Percentiles rank a stretch among this genome's conserved stretches.
phyloP scores from a whole-genome alignment of 345 rosid species.

The Camelina hispida region DNA sequence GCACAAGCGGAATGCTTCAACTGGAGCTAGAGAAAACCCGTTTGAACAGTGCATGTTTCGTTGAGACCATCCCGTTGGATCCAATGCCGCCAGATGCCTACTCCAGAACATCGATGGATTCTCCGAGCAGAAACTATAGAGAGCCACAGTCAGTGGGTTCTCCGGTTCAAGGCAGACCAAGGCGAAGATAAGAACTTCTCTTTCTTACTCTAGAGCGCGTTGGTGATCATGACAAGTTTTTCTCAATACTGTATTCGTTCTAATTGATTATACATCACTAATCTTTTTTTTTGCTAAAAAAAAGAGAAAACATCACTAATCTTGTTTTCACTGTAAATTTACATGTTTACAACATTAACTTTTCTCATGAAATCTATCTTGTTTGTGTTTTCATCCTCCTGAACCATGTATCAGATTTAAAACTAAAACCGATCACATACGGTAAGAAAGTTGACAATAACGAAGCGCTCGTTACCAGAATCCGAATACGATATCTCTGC shows the following conservation, averaged over 20 bases:
- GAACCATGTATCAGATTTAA: background rate
- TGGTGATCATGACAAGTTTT: background rate
- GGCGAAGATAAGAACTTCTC: slow-evolving; percentile 15
- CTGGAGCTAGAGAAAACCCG: slow-evolving; percentile 12
- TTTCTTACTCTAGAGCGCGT: background rate
- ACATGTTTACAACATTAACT: slow-evolving; percentile 1
- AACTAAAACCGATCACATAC: background rate
- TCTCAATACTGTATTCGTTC: background rate
- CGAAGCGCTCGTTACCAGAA: background rate
- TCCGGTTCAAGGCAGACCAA: background rate
- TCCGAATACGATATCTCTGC: background rate
- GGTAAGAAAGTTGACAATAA: background rate
- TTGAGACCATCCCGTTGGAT: background rate
- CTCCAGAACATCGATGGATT: slow-evolving; percentile 5
- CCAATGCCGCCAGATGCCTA: background rate
- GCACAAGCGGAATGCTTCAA: slow-evolving; percentile 9
- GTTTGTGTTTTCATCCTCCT: background rate
- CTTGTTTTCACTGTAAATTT: background rate
- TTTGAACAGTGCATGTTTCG: slow-evolving; percentile 14
- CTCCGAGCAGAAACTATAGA: slow-evolving; percentile 8
- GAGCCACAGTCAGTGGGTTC: slow-evolving; percentile 11
- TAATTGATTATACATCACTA: background rate
- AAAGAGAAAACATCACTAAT: no score
- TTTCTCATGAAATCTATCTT: background rate
- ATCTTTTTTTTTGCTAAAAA: background rate